phyloP scores from a whole-genome alignment of 2,329 filamentous ascomycete genomes.

The Trichocomaceae sp. region DNA sequence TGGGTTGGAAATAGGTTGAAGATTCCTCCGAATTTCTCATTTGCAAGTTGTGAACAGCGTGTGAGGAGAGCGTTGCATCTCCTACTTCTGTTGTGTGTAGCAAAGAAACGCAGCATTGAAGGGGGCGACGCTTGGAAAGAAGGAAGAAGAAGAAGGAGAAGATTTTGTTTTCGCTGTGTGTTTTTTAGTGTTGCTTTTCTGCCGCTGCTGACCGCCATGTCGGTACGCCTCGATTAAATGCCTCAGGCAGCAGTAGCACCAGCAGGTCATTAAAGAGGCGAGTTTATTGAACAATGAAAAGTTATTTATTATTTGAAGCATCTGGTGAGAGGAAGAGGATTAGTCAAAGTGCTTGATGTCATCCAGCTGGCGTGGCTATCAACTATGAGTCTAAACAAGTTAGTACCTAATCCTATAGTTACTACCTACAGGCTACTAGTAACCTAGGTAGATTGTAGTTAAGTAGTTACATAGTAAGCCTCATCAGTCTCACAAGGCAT shows the following conservation, averaged over 20 bases:
- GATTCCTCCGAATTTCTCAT: slow-evolving; percentile 99
- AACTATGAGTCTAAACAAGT: no score
- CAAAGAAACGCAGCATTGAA: slow-evolving; percentile 95
- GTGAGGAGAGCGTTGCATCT: slow-evolving; percentile 8
- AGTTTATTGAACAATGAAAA: no score
- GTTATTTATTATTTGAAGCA: no score
- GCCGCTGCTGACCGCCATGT: background rate
- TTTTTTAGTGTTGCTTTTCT: slow-evolving; percentile 7
- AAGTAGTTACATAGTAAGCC: no score
- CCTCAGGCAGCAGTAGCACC: background rate
- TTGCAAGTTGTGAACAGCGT: slow-evolving; percentile 51
- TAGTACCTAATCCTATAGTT: no score
- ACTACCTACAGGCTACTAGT: no score
- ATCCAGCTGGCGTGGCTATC: background rate
- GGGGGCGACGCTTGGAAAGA: slow-evolving; percentile 67
- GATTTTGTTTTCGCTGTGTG: slow-evolving; percentile 17
- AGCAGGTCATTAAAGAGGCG: no score
- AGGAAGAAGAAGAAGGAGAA: slow-evolving; percentile 37
- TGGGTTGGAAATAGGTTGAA: slow-evolving; percentile 49
- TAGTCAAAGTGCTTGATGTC: no score
- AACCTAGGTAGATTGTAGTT: no score
- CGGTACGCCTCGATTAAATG: background rate
- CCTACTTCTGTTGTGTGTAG: slow-evolving; percentile 62
- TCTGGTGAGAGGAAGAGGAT: no score
- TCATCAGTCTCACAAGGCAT: no score